phyloP scores from a whole-genome alignment of 2,329 filamentous ascomycete species.

The Hypocrella siamensis region DNA sequence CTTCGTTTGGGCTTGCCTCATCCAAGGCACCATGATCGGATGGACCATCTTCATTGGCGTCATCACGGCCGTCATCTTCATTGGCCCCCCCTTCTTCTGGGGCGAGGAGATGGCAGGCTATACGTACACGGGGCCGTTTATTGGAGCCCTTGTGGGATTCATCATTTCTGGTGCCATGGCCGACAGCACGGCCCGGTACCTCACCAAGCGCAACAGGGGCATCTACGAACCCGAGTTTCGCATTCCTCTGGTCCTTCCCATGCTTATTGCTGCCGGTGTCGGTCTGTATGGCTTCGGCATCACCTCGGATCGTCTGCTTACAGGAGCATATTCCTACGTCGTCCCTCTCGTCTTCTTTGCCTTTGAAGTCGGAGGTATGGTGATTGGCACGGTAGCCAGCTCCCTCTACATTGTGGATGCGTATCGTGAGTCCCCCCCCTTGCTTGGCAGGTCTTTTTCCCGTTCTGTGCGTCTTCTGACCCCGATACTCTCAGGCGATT shows the following conservation, averaged over 20 bases:
- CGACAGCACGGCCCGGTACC: conserved; percentile 52
- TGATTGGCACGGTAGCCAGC: conserved; percentile 73
- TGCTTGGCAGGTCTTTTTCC: no score
- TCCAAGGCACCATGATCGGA: conserved; percentile 81
- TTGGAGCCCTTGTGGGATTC: conserved; percentile 70
- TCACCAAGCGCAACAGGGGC: conserved; percentile 63
- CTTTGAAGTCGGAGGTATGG: conserved; percentile 77
- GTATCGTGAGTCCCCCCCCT: conserved; percentile 45
- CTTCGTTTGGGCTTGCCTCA: conserved; percentile 64
- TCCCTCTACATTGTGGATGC: conserved; percentile 87
- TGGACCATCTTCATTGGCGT: conserved; percentile 92
- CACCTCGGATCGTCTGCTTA: conserved; percentile 44
- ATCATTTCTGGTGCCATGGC: conserved; percentile 56
- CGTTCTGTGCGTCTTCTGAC: neutral
- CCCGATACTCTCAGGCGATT: conserved; percentile 38
- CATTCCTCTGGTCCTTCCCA: conserved; percentile 67
- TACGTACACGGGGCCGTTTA: conserved; percentile 70
- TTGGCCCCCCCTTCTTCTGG: conserved; percentile 70
- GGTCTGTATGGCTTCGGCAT: conserved; percentile 78
- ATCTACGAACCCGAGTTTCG: conserved; percentile 88
- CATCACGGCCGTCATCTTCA: conserved; percentile 66
- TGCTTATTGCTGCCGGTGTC: conserved; percentile 60
- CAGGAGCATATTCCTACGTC: conserved; percentile 48
- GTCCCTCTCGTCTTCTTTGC: conserved; percentile 71
- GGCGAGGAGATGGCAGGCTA: conserved; percentile 70